phyloP scores from a whole-genome alignment of 495 filamentous ascomycete genomes.

The Achaetomiella virescens region DNA sequence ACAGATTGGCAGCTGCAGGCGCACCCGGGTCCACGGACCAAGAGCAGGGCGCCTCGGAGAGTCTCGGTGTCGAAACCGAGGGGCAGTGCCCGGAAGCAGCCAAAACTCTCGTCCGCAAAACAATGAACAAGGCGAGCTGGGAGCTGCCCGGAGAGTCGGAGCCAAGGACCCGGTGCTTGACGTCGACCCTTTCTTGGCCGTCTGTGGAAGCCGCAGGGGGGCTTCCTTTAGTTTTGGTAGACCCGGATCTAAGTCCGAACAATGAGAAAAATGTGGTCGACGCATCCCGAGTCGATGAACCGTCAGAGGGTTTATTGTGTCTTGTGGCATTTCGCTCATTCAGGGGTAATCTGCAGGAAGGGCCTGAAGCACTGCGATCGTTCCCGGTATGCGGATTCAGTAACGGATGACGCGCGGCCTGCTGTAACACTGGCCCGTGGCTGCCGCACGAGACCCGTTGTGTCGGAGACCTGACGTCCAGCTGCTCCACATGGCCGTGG shows the following conservation, averaged over 20 bases:
- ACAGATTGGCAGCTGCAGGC: not conserved
- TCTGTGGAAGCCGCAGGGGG: too few species aligned
- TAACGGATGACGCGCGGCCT: slow-evolving; percentile 3
- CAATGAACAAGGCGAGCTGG: not conserved
- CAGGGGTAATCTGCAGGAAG: not conserved
- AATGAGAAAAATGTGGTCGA: too few species aligned
- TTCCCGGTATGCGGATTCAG: not conserved
- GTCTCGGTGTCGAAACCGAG: not conserved
- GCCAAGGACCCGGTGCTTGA: too few species aligned
- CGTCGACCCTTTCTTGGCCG: too few species aligned
- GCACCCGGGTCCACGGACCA: slow-evolving; percentile 1
- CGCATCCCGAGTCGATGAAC: too few species aligned
- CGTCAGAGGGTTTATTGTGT: too few species aligned
- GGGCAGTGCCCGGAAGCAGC: not conserved
- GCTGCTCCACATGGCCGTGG: too few species aligned
- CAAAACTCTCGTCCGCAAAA: not conserved
- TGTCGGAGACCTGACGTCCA: not conserved
- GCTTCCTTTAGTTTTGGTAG: too few species aligned
- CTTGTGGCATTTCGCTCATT: too few species aligned
- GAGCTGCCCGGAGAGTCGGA: not conserved
- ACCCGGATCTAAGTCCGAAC: too few species aligned
- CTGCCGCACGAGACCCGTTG: not conserved
- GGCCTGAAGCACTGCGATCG: not conserved
- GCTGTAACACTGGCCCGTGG: not conserved
- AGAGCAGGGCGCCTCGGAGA: not conserved